A percentile compares a stretch with the other conserved stretches of the same genome.
These are phyloP conservation scores for Glomus cerebriforme DNA, from an alignment of 192 early-diverging fungal species.

Conservation along the genomic window DNA sequence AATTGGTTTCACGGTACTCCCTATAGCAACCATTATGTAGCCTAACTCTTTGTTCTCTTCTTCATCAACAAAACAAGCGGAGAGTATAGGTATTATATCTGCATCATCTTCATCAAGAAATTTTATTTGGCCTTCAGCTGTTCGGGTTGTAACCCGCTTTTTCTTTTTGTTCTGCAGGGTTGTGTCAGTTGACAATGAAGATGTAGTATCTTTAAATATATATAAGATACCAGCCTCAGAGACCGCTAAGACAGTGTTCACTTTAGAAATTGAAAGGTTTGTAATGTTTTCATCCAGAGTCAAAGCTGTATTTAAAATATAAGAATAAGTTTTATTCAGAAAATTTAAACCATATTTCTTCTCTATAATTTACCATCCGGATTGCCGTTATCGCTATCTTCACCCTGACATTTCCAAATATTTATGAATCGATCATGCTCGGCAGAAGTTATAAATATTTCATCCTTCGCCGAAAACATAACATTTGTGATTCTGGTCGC, in stretches of 20 bases:
- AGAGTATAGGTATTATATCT: conserved; percentile 47
- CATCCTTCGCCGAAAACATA: conserved; percentile 50
- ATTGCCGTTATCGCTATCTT: conserved; percentile 43
- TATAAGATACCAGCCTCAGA: conserved; percentile 56
- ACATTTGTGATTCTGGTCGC: conserved; percentile 51
- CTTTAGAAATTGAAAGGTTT: conserved; percentile 48
- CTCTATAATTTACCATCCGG: conserved; percentile 39
- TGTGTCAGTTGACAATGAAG: conserved; percentile 29
- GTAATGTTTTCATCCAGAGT: conserved; percentile 51
- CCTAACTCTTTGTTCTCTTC: conserved; percentile 10
- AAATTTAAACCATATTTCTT: neutral
- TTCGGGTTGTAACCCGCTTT: conserved; percentile 47
- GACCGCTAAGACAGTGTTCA: conserved; percentile 50
- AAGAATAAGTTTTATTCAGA: neutral
- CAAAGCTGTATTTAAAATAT: conserved; percentile 37
- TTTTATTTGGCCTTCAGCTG: conserved; percentile 48
- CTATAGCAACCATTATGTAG: conserved; percentile 50
- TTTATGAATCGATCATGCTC: conserved; percentile 59
- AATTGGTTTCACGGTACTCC: conserved; percentile 53
- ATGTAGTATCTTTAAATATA: conserved; percentile 52
- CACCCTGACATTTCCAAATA: conserved; percentile 52
- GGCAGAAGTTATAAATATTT: conserved; percentile 48
- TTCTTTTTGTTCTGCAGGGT: conserved; percentile 47
- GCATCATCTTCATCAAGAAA: conserved; percentile 43
- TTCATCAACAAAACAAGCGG: conserved; percentile 47